These are phyloP conservation scores for Phylloporus sp. DNA, from an alignment of 768 basidiomycete species.

Conservation along the genomic window DNA sequence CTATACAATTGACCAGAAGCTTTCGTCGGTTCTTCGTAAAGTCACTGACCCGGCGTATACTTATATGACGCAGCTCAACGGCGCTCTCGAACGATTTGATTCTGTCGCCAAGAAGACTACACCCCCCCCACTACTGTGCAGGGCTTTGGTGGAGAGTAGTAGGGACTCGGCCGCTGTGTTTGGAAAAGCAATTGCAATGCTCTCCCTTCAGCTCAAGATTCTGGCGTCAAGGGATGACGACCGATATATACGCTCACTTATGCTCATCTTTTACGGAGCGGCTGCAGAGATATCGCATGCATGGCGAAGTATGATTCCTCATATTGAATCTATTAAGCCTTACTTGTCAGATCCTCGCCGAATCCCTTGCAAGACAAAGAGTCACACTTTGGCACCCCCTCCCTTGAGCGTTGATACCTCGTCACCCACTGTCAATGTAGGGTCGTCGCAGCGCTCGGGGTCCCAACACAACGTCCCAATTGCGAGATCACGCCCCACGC, in stretches of 20 bases:
- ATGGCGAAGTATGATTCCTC: constrained; percentile 75
- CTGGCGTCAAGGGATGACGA: constrained; percentile 71
- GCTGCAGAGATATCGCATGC: constrained; percentile 82
- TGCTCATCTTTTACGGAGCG: constrained; percentile 85
- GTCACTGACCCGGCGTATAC: constrained; percentile 81
- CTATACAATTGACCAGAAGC: constrained; percentile 77
- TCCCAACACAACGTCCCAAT: constrained; percentile 25
- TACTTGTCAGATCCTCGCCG: constrained; percentile 49
- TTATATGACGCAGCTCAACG: constrained; percentile 81
- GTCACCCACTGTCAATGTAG: constrained; percentile 27
- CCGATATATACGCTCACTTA: constrained; percentile 82
- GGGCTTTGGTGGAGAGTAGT: constrained; percentile 76
- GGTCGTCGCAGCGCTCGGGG: constrained; percentile 21
- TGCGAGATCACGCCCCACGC: constrained; percentile 27
- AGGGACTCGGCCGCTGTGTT: constrained; percentile 81
- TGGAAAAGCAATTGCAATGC: constrained; percentile 81
- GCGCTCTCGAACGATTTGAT: constrained; percentile 89
- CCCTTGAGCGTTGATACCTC: constrained; percentile 19
- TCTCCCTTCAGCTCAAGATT: constrained; percentile 78
- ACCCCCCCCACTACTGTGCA: constrained; percentile 71
- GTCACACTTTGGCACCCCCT: constrained; percentile 26
- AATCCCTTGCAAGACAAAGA: constrained; percentile 29
- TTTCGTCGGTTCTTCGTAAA: constrained; percentile 75
- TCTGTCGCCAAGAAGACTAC: constrained; percentile 62
- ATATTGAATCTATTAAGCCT: constrained; percentile 66